A percentile compares a stretch with the other conserved stretches of the same genome.
These are phyloP conservation scores for Solanum hybrid DNA, from an alignment of 305 asterid species.

Conservation along the genomic window DNA sequence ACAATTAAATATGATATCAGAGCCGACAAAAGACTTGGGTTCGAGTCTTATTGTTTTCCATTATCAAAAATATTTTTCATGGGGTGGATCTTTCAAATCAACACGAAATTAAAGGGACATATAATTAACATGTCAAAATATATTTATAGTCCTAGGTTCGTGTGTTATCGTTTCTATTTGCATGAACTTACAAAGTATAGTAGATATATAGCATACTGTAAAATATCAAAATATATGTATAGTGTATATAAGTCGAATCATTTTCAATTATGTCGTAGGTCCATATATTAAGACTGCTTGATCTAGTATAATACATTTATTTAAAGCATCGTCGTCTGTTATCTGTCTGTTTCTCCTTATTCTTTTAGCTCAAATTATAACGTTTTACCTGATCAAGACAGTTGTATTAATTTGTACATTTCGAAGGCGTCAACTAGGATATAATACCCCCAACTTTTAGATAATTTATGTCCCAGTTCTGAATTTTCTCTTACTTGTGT, in stretches of 20 bases:
- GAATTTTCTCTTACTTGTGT: not conserved
- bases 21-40: not conserved
- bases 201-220: not conserved
- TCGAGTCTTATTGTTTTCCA: not conserved
- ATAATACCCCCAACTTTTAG: not conserved
- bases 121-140: not conserved
- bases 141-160: not conserved
- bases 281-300: not conserved
- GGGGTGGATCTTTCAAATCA: not conserved
- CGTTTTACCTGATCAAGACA: not conserved
- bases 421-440: not conserved
- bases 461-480: not conserved
- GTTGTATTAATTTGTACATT: not conserved
- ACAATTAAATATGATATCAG: not conserved
- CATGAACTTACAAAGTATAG: not conserved
- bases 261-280: not conserved
- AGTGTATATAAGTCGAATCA: not conserved
- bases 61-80: not conserved
- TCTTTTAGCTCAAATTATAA: not conserved
- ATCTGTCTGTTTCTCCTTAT: not conserved
- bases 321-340: not conserved
- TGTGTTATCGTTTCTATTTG: not conserved
- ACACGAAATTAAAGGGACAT: not conserved
- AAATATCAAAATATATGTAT: not conserved
- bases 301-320: not conserved